Conservation (phyloP, 352 stramenopile species). For the Phytophthora tubulina region DNA sequence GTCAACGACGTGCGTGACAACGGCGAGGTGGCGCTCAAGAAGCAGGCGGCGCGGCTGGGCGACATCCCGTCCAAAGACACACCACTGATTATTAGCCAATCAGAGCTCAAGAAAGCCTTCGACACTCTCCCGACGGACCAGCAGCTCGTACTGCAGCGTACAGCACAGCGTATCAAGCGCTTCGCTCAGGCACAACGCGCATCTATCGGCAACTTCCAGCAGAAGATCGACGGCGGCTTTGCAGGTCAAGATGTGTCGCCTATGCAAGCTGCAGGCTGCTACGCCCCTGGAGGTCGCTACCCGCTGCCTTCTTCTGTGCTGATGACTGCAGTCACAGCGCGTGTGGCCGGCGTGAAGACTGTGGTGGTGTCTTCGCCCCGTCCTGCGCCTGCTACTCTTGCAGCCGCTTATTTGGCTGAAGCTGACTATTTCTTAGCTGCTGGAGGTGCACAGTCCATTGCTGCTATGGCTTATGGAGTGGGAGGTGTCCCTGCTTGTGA, state of each 20-base stretch:
- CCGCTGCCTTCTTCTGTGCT: constrained; percentile 97
- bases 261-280: constrained; percentile 94
- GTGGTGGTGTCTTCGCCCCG: constrained; percentile 96
- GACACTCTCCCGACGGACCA: constrained; percentile 76
- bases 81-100: constrained; percentile 62
- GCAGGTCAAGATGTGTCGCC: constrained; percentile 93
- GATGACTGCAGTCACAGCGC: constrained; percentile 97
- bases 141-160: constrained; percentile 88
- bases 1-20: constrained; percentile 71
- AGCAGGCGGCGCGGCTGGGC: constrained; percentile 72
- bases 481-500: constrained; percentile 93
- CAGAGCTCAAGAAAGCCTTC: constrained; percentile 88
- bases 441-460: constrained; percentile 91
- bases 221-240: constrained; percentile 95
- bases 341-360: constrained; percentile 93
- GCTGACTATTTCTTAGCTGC: constrained; percentile 91
- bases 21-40: constrained; percentile 55
- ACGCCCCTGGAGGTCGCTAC: constrained; percentile 97
- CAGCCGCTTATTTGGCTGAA: constrained; percentile 94
- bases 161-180: constrained; percentile 87
- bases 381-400: constrained; percentile 94
- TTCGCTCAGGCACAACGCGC: constrained; percentile 96
- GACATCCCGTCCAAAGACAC: constrained; percentile 59
- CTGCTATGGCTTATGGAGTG: constrained; percentile 96
- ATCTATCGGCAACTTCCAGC: constrained; percentile 93